A percentile compares a stretch with the other conserved stretches of the same genome.
phyloP scores from a whole-genome alignment of 2,329 filamentous ascomycete species.

The Teratosphaeria pseudoeucalypti region DNA sequence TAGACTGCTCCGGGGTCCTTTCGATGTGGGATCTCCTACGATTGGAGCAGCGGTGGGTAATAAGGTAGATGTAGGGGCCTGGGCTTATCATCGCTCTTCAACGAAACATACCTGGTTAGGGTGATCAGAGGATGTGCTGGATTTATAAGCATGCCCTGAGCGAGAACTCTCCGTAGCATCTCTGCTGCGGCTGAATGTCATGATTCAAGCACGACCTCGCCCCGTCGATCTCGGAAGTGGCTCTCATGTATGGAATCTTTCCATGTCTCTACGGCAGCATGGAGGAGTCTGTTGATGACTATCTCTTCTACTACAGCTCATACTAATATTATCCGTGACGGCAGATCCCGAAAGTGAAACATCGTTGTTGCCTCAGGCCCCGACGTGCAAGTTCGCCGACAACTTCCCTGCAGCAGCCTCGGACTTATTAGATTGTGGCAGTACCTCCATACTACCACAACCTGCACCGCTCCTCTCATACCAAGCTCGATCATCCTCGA shows the following conservation, averaged over 20 bases:
- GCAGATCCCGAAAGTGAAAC: background rate
- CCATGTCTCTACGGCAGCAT: background rate
- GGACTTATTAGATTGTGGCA: no score
- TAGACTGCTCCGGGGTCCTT: background rate
- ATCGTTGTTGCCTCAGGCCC: background rate
- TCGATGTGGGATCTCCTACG: background rate
- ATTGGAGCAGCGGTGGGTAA: background rate
- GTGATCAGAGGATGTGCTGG: background rate
- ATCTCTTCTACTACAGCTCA: no score
- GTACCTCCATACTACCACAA: background rate
- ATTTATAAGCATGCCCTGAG: background rate
- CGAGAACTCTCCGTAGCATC: background rate
- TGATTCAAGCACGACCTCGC: background rate
- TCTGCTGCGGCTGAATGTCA: background rate
- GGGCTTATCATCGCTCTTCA: background rate
- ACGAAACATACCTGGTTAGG: background rate
- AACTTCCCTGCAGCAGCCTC: background rate
- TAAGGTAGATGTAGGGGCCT: background rate
- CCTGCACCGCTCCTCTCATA: background rate
- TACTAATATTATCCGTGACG: no score
- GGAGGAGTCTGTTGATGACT: background rate
- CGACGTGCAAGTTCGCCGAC: background rate
- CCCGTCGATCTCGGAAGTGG: background rate
- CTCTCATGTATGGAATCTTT: background rate
- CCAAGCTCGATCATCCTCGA: background rate